Base-by-base conservation (phyloP, 2,329 filamentous ascomycete genomes). In the Hypoxylon sp. region DNA sequence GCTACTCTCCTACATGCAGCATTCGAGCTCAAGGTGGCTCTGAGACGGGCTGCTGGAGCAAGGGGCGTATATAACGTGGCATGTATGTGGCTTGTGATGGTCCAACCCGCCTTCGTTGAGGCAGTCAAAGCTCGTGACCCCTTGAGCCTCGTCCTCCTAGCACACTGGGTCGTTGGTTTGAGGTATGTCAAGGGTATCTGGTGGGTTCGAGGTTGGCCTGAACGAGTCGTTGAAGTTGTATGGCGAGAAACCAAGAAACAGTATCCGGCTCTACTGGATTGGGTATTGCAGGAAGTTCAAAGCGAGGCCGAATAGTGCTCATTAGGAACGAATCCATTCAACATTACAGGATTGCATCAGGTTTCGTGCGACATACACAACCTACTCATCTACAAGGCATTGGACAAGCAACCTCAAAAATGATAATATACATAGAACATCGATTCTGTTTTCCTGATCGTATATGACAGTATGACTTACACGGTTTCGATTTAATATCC, bases 61-160 rank as follows among this genome's bases (percentile, higher is more conserved):
- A 42, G 11, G 19, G 46, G 46, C 25, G 23, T 42, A 13, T 42
- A 49, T 12, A 49, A 43, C 11, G 37, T 42, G 17, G 46, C 30
- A 2, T 49, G 46, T 7, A 49, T 49, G 37, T 49, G 46, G 46
- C 30, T 49, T 25, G 46, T 30, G 26, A 49, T 42, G 46, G 46
- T 49, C 15, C 6, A 36, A 9, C 37, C 46, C 6, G 15, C 12
- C 5, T 25, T 43, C n/a, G 37, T 13, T 11, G 46, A 42, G 3
- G 30, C 25, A 12, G 23, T 49, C 30, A 36, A 26, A 23, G 30
- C 35, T 11, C 30, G 46, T 7, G 46, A 49, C 2, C 37, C 36
- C 5, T 13, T 49, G n/a, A 42, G 46, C 12, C 46, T 49, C 16
- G 13, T 49, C 20, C 46, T 49, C 3, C 12, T 49, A 5, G 36